Evolutionary conservation across 495 filamentous ascomycete species (phyloP), one percentile per base, ranked within the genome.

Genomic region (Terfezia claveryi): DNA sequence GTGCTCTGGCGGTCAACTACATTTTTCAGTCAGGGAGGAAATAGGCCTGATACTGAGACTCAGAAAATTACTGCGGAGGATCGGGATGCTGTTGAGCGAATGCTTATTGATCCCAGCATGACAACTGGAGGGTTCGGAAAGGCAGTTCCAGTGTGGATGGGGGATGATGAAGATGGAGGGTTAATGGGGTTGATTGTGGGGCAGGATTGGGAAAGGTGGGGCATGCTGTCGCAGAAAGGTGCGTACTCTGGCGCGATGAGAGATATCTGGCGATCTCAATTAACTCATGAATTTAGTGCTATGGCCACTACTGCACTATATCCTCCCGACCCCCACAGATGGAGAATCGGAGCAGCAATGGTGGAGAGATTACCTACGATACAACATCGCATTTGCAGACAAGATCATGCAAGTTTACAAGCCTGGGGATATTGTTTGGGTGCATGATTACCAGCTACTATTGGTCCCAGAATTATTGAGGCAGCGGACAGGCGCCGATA

Each of bases 281-380:
- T 32, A 32, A 32, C 27, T 32, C 27, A 32, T 32, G 27, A 1
- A 1, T 32, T 10, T 38, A 65, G 63, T 65, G 56, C 70, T 95
- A 17, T 94, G 89, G 66, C 82, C 86, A 4, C 73, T 94, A 14
- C 82, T 94, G 68, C 88, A 95, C 66, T 95, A 95, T 69, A 93
- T 87, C 68, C 81, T 85, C 63, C 83, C 92, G 62, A 83, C 85
- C 57, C 85, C 87, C 1, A 83, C 79, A 20, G 84, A 94, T 68
- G 87, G 87, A 46, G 41, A 46, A 12, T 59, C 63, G 16, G 83
- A 87, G 62, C 76, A 80, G n/a, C 72, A 78, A 32, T 80, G 84
- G 68, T 95, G 87, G 87, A 76, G 81, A 20, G 84, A 95, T 67
- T 95, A 93, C 68, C 78, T 81, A 60, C 78, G 80, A 32, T 77